These are phyloP conservation scores for Cryptosporidium baileyi DNA, from an alignment of 169 alveolate species.

Conservation along the genomic window DNA sequence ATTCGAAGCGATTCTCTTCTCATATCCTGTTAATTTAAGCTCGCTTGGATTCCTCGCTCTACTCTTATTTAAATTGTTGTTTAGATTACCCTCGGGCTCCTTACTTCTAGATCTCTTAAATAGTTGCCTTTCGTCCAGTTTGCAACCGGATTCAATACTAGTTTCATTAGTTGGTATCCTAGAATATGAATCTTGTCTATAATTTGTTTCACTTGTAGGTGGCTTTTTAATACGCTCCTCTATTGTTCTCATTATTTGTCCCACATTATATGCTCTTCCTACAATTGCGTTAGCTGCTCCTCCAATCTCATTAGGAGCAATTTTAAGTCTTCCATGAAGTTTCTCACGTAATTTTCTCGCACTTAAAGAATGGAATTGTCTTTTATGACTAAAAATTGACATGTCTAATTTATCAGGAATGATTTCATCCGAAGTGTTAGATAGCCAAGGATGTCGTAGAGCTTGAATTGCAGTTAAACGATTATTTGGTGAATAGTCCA, in stretches of 20 bases:
- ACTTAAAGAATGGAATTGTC: constrained; percentile 54
- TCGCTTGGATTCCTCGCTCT: constrained; percentile 22
- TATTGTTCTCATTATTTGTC: neutral
- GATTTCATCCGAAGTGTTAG: neutral
- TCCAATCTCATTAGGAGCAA: constrained; percentile 28
- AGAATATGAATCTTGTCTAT: neutral
- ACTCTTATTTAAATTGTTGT: neutral
- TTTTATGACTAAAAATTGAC: constrained; percentile 35
- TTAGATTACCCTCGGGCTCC: neutral
- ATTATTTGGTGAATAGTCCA: constrained; percentile 76
- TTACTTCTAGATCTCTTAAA: constrained; percentile 3
- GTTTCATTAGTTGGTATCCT: neutral
- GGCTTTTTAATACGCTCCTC: constrained; percentile 4
- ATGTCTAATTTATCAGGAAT: constrained; percentile 47
- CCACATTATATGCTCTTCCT: constrained; percentile 54
- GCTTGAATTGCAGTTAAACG: constrained; percentile 80
- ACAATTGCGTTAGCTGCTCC: constrained; percentile 60
- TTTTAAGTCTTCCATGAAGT: constrained; percentile 52
- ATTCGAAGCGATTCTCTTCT: neutral
- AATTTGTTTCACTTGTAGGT: neutral
- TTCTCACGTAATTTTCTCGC: constrained; percentile 64
- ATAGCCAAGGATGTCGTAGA: constrained; percentile 80
- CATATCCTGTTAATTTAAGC: neutral
- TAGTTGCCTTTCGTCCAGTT: neutral
- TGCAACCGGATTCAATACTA: neutral